Evolutionary conservation across 345 rosid species (phyloP).

Genomic region (Pistacia vera): DNA sequence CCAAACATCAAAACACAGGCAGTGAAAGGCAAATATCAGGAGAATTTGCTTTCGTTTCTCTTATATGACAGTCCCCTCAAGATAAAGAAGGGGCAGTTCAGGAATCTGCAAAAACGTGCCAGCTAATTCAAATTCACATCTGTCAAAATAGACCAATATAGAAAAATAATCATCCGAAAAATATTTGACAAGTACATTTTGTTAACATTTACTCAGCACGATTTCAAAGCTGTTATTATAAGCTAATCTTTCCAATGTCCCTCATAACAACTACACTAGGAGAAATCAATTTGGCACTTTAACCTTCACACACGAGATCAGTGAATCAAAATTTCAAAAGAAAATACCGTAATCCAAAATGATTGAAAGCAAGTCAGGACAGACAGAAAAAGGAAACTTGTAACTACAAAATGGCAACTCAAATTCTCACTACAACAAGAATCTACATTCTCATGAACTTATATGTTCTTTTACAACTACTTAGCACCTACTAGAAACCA

Average conservation of each 20-base stretch:
- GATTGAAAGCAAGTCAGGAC: neutral
- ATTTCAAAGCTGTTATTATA: slow-evolving; percentile 1
- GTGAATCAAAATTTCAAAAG: slow-evolving; percentile 6
- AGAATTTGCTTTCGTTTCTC: neutral
- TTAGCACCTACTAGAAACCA: neutral
- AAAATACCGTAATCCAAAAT: neutral
- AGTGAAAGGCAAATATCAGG: too few species aligned
- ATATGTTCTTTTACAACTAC: neutral
- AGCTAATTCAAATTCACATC: slow-evolving; percentile 11
- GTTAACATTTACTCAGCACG: neutral
- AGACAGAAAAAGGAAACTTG: neutral
- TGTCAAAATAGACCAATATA: neutral
- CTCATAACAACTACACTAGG: neutral
- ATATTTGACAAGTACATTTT: neutral
- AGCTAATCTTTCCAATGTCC: neutral
- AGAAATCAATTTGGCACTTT: slow-evolving; percentile 1
- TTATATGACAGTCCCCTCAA: neutral
- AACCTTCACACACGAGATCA: neutral
- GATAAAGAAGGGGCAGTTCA: neutral
- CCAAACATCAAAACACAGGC: neutral
- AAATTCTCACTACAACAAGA: neutral
- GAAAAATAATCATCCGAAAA: neutral
- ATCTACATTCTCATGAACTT: neutral
- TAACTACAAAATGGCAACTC: neutral
- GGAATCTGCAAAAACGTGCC: neutral